phyloP scores from a whole-genome alignment of 192 early-diverging fungal genomes.

The Coemansia sp. region DNA sequence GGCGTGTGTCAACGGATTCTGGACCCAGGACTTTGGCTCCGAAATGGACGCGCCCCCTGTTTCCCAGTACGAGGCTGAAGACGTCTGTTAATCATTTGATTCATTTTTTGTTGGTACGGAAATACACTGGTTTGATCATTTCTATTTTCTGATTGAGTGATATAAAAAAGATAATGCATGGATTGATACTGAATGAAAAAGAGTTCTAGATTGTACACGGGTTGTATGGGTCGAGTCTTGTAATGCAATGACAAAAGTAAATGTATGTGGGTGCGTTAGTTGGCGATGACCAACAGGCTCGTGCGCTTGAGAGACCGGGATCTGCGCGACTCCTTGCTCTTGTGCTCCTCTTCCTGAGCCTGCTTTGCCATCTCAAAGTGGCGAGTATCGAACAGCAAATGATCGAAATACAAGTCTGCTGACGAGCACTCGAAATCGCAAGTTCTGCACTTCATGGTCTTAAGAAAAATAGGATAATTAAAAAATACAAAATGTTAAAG shows the following conservation, averaged over 20 bases:
- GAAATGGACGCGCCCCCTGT: constrained; percentile 2
- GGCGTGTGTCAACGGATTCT: constrained; percentile 45
- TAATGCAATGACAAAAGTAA: neutral
- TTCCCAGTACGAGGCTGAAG: constrained; percentile 25
- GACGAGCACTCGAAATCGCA: constrained; percentile 54
- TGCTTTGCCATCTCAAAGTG: constrained; percentile 42
- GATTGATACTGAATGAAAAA: neutral
- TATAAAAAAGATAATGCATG: too few species aligned
- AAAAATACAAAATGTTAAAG: constrained; percentile 1
- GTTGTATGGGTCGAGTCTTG: neutral
- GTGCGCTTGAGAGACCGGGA: constrained; percentile 35
- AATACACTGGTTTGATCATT: neutral
- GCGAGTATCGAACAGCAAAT: constrained; percentile 42
- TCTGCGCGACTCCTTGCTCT: constrained; percentile 32
- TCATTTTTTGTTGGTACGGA: neutral
- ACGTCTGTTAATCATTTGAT: constrained; percentile 21
- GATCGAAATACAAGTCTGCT: constrained; percentile 53
- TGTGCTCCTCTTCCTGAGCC: constrained; percentile 24
- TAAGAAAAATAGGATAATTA: neutral
- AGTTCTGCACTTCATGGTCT: constrained; percentile 50
- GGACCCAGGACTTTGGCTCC: constrained; percentile 58
- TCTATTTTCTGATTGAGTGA: neutral
- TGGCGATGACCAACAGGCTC: constrained; percentile 17
- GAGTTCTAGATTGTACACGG: neutral
- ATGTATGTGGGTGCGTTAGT: constrained; percentile 2